These are phyloP conservation scores for Castanopsis chinensis DNA, from an alignment of 306 rosid species.

Conservation along the genomic window DNA sequence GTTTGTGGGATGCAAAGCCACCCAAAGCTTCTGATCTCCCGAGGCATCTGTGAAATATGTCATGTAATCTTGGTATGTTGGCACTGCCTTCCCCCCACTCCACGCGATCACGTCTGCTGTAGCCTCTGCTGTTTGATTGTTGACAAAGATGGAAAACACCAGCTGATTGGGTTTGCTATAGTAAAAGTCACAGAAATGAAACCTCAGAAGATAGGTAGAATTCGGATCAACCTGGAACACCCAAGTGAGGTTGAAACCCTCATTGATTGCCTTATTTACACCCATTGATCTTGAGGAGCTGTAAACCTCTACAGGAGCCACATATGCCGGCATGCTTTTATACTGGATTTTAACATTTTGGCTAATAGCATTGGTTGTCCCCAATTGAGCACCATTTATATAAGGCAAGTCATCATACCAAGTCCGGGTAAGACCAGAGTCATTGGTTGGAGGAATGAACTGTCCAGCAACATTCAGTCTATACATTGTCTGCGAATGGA, in stretches of 20 bases:
- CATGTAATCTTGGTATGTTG: constrained; percentile 41
- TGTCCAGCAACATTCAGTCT: constrained; percentile 59
- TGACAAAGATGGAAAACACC: constrained; percentile 37
- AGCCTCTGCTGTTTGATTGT: constrained; percentile 45
- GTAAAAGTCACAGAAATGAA: constrained; percentile 46
- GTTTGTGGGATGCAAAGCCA: constrained; percentile 38
- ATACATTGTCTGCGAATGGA: constrained; percentile 45
- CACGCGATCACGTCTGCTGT: constrained; percentile 42
- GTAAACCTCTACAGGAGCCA: constrained; percentile 46
- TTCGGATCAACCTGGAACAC: constrained; percentile 47
- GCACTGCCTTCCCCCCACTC: constrained; percentile 33
- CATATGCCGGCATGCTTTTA: constrained; percentile 18
- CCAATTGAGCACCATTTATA: constrained; percentile 32
- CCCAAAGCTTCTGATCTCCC: constrained; percentile 30
- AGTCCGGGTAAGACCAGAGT: constrained; percentile 42
- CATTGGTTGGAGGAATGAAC: constrained; percentile 40
- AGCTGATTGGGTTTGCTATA: constrained; percentile 27
- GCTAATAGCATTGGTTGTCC: constrained; percentile 28
- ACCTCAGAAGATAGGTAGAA: constrained; percentile 43
- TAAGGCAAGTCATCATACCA: constrained; percentile 60
- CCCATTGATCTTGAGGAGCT: constrained; percentile 53
- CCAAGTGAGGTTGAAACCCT: constrained; percentile 51
- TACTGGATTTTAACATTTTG: constrained; percentile 29
- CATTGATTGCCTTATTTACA: not conserved
- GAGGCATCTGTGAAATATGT: constrained; percentile 21